These are phyloP conservation scores for Cerioporus squamosus DNA, from an alignment of 1,284 basidiomycete species.

Conservation along the genomic window DNA sequence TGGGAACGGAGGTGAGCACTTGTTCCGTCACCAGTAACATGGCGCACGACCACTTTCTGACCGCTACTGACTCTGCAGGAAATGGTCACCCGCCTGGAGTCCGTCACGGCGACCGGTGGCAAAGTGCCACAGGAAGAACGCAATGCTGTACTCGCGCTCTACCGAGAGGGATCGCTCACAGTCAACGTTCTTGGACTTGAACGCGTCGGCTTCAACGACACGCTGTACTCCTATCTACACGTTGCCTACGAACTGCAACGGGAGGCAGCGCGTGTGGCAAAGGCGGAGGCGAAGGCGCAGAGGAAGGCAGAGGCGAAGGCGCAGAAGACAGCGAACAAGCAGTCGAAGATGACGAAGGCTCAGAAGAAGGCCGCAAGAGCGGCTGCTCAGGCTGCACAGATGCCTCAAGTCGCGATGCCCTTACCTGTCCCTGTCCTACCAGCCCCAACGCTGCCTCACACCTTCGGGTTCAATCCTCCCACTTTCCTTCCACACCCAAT, in stretches of 20 bases:
- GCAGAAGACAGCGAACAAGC: neutral
- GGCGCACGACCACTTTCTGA: neutral
- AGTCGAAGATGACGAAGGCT: neutral
- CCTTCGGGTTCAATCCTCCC: too few relatives aligned
- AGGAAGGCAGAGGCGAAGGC: neutral
- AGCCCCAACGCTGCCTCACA: neutral
- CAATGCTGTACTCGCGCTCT: constrained; percentile 3
- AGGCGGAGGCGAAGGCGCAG: neutral
- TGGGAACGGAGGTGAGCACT: neutral
- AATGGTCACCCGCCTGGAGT: neutral
- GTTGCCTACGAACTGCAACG: neutral
- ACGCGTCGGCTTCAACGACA: constrained; percentile 3
- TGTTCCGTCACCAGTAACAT: neutral
- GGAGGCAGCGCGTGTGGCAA: neutral
- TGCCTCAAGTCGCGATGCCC: too few relatives aligned
- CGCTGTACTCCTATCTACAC: neutral
- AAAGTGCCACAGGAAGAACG: neutral
- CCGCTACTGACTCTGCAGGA: neutral
- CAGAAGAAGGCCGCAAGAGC: neutral
- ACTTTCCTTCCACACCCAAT: too few relatives aligned
- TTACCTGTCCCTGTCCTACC: neutral
- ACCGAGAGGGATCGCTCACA: constrained; percentile 2
- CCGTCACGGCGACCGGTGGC: neutral
- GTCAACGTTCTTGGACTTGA: constrained; percentile 5
- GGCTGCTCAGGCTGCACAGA: neutral